Percentiles rank a stretch among this genome's conserved stretches.
These are phyloP conservation scores for Linum trigynum DNA, from an alignment of 345 rosid genomes.

Conservation along the genomic window DNA sequence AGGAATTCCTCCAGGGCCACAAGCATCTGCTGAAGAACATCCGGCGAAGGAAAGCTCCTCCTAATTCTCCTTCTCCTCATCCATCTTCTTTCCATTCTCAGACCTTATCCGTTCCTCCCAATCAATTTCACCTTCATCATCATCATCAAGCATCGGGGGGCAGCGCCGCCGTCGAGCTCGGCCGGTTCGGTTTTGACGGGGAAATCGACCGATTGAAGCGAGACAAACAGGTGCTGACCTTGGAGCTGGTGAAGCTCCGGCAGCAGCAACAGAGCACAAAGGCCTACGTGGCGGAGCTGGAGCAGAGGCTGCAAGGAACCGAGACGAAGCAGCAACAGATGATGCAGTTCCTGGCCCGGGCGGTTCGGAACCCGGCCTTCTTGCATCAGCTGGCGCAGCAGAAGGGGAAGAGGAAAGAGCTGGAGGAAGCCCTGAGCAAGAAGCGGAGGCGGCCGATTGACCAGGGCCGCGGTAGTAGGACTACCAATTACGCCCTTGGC, in stretches of 20 bases:
- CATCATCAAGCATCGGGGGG: constrained; percentile 33
- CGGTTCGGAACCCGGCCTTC: constrained; percentile 54
- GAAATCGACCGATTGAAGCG: constrained; percentile 46
- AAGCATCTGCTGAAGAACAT: constrained; percentile 3
- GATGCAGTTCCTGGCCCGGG: constrained; percentile 19
- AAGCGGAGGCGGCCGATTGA: constrained; percentile 41
- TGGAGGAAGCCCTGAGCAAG: constrained; percentile 41
- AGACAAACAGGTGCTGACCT: constrained; percentile 45
- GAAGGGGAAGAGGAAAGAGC: constrained; percentile 40
- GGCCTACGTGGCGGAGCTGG: constrained; percentile 1
- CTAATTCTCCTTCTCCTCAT: background rate
- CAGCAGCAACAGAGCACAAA: constrained; percentile 9
- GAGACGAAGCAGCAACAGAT: constrained; percentile 5
- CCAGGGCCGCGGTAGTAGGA: constrained; percentile 6
- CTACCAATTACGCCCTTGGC: background rate
- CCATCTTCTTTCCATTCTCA: background rate
- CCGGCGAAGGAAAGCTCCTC: background rate
- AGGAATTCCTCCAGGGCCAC: background rate
- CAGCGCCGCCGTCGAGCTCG: constrained; percentile 52
- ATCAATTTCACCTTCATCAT: background rate
- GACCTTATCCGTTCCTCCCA: constrained; percentile 24
- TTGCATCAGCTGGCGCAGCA: constrained; percentile 45
- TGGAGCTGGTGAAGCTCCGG: constrained; percentile 9
- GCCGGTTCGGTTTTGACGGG: constrained; percentile 34
- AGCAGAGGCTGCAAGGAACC: constrained; percentile 6